phyloP scores from a whole-genome alignment of 2,329 filamentous ascomycete species.

The Xylaria sp. region DNA sequence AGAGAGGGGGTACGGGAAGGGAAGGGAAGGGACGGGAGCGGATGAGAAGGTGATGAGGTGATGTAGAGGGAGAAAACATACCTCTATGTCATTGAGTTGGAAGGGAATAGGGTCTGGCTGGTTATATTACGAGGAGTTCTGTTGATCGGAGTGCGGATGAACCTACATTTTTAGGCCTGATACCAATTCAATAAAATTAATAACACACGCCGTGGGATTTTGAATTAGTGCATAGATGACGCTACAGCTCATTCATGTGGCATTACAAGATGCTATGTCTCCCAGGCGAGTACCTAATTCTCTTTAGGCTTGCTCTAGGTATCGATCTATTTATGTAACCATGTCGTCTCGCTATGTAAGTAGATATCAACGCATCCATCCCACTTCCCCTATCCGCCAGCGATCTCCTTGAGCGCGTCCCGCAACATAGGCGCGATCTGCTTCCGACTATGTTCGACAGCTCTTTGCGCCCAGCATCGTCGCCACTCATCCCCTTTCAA shows the following conservation, averaged over 20 bases:
- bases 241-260: neutral
- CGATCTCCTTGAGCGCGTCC: conserved; percentile 58
- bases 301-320: neutral
- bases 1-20: no score
- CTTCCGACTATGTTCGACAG: conserved; percentile 70
- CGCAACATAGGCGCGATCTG: conserved; percentile 75
- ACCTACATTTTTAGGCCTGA: neutral
- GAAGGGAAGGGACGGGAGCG: neutral
- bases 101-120: neutral
- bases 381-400: neutral
- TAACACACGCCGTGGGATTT: neutral
- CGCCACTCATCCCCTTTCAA: conserved; percentile 54
- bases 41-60: neutral
- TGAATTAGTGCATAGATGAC: neutral
- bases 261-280: neutral
- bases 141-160: neutral
- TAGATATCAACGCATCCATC: neutral
- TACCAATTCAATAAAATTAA: neutral
- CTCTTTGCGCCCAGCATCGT: conserved; percentile 73
- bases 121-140: neutral
- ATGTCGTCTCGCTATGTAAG: neutral
- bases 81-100: neutral
- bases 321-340: neutral
- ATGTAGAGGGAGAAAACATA: neutral
- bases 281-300: neutral